Conservation (phyloP, 805 yeast genomes). For the Candida silvicultrix region DNA sequence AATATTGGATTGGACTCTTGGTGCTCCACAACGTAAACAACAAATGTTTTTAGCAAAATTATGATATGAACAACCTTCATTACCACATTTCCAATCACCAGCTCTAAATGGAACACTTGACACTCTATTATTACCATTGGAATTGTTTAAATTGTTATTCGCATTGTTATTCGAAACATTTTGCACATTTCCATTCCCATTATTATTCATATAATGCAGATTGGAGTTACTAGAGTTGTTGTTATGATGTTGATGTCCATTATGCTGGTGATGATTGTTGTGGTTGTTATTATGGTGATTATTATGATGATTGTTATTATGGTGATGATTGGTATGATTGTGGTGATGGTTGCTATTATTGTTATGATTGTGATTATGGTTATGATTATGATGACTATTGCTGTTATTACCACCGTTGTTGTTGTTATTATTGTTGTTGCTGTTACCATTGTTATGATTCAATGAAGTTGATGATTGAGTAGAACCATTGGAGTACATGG, state of each 20-base stretch:
- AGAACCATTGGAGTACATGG: constrained; percentile 30
- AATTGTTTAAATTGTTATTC: background rate
- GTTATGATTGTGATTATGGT: constrained; percentile 3
- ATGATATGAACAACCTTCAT: constrained; percentile 76
- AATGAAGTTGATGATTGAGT: constrained; percentile 1
- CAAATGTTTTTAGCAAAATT: constrained; percentile 87
- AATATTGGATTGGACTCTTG: constrained; percentile 30
- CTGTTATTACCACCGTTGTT: constrained; percentile 2
- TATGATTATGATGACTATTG: constrained; percentile 4
- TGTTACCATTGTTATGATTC: constrained; percentile 8
- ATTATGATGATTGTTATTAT: constrained; percentile 3
- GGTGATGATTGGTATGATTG: background rate
- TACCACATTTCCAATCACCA: constrained; percentile 92
- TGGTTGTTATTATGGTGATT: constrained; percentile 2
- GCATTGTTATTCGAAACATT: background rate
- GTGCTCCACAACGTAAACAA: constrained; percentile 85
- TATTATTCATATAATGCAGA: constrained; percentile 4
- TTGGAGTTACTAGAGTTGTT: constrained; percentile 9
- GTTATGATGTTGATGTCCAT: constrained; percentile 8
- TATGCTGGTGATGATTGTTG: constrained; percentile 4
- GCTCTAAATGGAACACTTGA: constrained; percentile 88
- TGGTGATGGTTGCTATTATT: constrained; percentile 1
- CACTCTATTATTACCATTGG: constrained; percentile 18
- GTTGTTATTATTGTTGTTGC: constrained; percentile 1
- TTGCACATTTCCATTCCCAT: too few species aligned